A percentile compares a stretch with the other conserved stretches of the same genome.
These are phyloP conservation scores for Ephemerocybe angulata DNA, from an alignment of 768 basidiomycete species.

Conservation along the genomic window DNA sequence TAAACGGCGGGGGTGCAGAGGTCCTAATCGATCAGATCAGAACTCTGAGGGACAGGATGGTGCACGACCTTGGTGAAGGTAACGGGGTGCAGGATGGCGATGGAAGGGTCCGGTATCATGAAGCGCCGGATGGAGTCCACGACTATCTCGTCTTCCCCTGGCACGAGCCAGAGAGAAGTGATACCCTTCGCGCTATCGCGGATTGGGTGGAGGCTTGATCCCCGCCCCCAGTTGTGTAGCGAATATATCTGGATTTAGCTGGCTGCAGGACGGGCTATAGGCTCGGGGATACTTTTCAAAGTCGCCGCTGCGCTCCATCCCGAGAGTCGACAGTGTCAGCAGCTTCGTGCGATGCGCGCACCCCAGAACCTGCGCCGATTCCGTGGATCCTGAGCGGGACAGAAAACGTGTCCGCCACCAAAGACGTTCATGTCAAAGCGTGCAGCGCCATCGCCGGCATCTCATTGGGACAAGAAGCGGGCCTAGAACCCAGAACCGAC, in stretches of 20 bases:
- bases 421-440: too few relatives aligned
- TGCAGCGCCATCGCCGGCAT: background rate
- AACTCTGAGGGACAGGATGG: slow-evolving; percentile 46
- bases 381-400: background rate
- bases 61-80: slow-evolving; percentile 46
- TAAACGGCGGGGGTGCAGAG: slow-evolving; percentile 56
- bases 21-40: slow-evolving; percentile 50
- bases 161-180: slow-evolving; percentile 51
- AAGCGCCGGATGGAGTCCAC: slow-evolving; percentile 50
- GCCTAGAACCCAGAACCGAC: background rate
- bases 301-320: too few relatives aligned
- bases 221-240: too few relatives aligned
- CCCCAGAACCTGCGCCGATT: too few relatives aligned
- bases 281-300: too few relatives aligned
- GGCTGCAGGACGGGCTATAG: too few relatives aligned
- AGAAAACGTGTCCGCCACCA: background rate
- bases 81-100: slow-evolving; percentile 33
- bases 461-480: background rate
- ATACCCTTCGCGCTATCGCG: slow-evolving; percentile 45
- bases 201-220: slow-evolving; percentile 37
- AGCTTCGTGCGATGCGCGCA: too few relatives aligned
- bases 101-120: slow-evolving; percentile 44
- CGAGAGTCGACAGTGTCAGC: too few relatives aligned
- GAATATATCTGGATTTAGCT: too few relatives aligned
- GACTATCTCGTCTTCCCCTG: slow-evolving; percentile 49